Evolutionary conservation across 1,139 yeast species (phyloP).

Genomic region (Wickerhamiella pararugosa): DNA sequence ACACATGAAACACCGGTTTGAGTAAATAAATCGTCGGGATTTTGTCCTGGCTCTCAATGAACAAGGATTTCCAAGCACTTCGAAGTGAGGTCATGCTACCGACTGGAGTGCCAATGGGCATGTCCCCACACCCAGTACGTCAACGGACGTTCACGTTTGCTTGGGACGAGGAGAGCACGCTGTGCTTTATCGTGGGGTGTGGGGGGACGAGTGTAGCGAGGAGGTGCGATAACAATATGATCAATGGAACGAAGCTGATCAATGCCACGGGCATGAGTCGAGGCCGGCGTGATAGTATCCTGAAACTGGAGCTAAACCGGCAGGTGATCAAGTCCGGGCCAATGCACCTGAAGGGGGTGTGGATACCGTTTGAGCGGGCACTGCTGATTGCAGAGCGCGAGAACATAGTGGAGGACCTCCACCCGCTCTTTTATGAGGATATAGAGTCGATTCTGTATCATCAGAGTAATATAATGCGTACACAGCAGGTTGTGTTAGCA

Average conservation of each 20-base stretch:
- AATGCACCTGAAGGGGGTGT: constrained; percentile 42
- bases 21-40: no score
- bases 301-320: constrained; percentile 34
- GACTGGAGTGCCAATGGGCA: no score
- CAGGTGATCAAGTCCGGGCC: constrained; percentile 38
- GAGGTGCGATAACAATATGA: constrained; percentile 36
- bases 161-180: constrained; percentile 93
- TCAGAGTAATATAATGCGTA: constrained; percentile 23
- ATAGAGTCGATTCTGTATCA: constrained; percentile 23
- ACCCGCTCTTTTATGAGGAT: constrained; percentile 35
- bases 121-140: no score
- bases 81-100: no score
- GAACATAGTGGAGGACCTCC: constrained; percentile 28
- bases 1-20: no score
- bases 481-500: constrained; percentile 26
- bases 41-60: no score
- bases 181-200: constrained; percentile 54
- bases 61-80: no score
- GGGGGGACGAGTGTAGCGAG: constrained; percentile 35
- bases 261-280: constrained; percentile 45
- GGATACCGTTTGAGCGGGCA: constrained; percentile 44
- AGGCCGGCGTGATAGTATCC: constrained; percentile 42
- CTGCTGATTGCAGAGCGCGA: constrained; percentile 38
- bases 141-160: constrained; percentile 49
- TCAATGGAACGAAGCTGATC: constrained; percentile 41